Percentiles rank a stretch among this genome's conserved stretches.
Conservation (phyloP, 164 flowering plant genomes). For the Euptelea pleiosperma region DNA sequence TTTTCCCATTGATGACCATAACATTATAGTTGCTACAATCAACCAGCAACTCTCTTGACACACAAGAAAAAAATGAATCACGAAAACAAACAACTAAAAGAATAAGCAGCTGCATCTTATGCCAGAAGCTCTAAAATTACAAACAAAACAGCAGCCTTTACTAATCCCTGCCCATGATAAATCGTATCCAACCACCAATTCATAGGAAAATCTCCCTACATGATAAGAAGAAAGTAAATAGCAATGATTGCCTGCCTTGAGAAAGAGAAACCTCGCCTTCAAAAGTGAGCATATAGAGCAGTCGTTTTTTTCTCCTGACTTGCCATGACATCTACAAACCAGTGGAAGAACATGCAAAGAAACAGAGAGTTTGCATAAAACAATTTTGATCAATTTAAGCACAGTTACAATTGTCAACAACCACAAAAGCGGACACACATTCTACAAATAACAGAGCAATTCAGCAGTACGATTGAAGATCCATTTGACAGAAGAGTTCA, state of each 20-base stretch:
- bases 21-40: no score
- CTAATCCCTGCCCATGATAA: conserved; percentile 12
- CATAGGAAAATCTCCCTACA: conserved; percentile 24
- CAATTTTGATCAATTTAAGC: conserved; percentile 37
- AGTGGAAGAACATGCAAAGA: conserved; percentile 71
- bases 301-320: conserved; percentile 63
- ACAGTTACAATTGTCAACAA: conserved; percentile 29
- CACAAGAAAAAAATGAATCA: no score
- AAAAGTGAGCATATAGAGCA: conserved; percentile 73
- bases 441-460: conserved; percentile 25
- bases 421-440: conserved; percentile 24
- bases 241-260: conserved; percentile 74
- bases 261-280: conserved; percentile 77
- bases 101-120: no score
- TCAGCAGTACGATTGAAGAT: conserved; percentile 14
- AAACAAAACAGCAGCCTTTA: conserved; percentile 12
- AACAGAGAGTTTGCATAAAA: conserved; percentile 59
- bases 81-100: no score
- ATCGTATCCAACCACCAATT: conserved; percentile 21
- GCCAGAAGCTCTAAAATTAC: no score
- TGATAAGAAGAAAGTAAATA: conserved; percentile 40
- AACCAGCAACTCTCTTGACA: no score
- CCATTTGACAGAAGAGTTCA: conserved; percentile 1
- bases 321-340: conserved; percentile 84
- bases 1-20: no score